phyloP scores from a whole-genome alignment of 805 yeast genomes.

The Candida morakotiae region DNA sequence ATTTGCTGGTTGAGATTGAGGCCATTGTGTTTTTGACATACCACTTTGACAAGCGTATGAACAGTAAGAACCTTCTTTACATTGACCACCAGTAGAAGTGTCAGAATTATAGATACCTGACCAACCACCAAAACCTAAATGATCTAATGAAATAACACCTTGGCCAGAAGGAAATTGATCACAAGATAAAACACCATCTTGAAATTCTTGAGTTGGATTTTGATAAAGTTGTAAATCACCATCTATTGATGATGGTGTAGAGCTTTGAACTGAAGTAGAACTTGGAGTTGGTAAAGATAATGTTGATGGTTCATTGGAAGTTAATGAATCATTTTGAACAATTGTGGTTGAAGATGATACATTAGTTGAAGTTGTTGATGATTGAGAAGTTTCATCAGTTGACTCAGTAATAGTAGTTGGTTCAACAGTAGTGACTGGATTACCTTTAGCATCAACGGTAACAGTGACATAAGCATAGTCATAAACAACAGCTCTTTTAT shows the following conservation, averaged over 20 bases:
- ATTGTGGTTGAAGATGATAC: constrained; percentile 12
- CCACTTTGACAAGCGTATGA: constrained; percentile 78
- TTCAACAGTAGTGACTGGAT: constrained; percentile 21
- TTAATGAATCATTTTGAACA: constrained; percentile 17
- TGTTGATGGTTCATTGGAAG: constrained; percentile 20
- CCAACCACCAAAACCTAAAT: constrained; percentile 40
- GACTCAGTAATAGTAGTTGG: constrained; percentile 15
- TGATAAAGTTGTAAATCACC: constrained; percentile 53
- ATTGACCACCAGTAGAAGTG: constrained; percentile 35
- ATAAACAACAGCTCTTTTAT: constrained; percentile 53
- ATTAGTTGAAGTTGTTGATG: constrained; percentile 25
- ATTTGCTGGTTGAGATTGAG: constrained; percentile 57
- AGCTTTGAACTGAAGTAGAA: background rate
- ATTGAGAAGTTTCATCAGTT: constrained; percentile 14
- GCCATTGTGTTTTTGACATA: constrained; percentile 82
- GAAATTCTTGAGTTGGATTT: constrained; percentile 50
- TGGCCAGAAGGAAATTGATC: constrained; percentile 69
- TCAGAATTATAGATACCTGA: constrained; percentile 46
- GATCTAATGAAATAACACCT: constrained; percentile 57
- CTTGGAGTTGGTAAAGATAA: constrained; percentile 12
- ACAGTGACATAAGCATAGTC: constrained; percentile 40
- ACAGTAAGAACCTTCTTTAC: constrained; percentile 68
- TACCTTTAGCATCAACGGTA: constrained; percentile 41
- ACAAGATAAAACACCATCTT: constrained; percentile 71
- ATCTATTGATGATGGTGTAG: constrained; percentile 16